phyloP scores from a whole-genome alignment of 2,329 filamentous ascomycete species.

The Chaetomiaceae sp. region DNA sequence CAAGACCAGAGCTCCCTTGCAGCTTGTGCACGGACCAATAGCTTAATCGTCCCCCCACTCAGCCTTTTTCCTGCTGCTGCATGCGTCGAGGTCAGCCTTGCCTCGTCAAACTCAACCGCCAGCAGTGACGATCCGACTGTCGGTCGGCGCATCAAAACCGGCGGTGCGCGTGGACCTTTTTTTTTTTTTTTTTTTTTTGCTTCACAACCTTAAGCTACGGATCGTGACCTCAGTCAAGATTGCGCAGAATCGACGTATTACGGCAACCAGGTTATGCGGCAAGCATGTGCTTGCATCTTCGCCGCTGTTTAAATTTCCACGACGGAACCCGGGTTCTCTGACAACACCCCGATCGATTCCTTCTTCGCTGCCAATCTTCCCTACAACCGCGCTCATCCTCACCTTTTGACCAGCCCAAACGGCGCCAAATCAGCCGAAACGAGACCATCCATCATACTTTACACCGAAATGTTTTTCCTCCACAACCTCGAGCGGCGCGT shows the following conservation, averaged over 20 bases:
- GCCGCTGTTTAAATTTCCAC: not conserved
- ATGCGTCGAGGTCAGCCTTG: conserved; percentile 19
- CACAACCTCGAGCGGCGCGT: conserved; percentile 94
- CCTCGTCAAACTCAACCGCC: not conserved
- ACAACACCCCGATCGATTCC: not conserved
- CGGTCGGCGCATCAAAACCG: conserved; percentile 1
- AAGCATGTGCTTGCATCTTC: conserved; percentile 10
- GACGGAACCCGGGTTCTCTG: not conserved
- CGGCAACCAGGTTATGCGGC: not conserved
- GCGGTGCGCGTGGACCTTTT: not conserved
- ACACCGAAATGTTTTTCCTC: conserved; percentile 84
- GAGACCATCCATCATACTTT: not conserved
- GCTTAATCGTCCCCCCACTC: conserved; percentile 12
- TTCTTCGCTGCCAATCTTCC: not conserved
- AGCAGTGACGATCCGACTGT: not conserved
- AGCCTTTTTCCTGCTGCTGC: not conserved
- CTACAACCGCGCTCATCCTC: not conserved
- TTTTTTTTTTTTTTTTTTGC: too few relatives aligned
- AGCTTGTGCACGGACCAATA: conserved; percentile 23
- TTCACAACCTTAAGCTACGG: too few relatives aligned
- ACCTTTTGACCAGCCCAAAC: not conserved
- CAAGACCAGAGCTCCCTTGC: conserved; percentile 4
- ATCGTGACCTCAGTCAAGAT: too few relatives aligned
- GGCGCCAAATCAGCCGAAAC: not conserved
- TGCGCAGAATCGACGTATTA: too few relatives aligned